phyloP scores from a whole-genome alignment of 305 asterid species.

The Caryopteris hybrid region DNA sequence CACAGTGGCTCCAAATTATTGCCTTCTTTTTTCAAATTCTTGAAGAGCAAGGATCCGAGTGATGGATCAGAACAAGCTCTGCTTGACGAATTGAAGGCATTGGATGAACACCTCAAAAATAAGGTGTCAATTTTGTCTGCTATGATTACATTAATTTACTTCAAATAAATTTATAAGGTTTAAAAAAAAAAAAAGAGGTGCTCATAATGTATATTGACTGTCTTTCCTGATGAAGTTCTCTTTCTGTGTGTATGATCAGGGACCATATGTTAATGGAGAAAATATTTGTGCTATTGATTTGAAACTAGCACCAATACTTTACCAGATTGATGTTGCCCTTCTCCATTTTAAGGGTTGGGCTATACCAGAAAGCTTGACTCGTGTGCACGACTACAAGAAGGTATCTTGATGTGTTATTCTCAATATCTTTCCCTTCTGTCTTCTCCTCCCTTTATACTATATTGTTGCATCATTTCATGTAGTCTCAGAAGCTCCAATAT shows the following conservation, averaged over 20 bases:
- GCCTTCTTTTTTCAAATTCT: background rate
- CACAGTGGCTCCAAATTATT: background rate
- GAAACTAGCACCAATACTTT: constrained; percentile 65
- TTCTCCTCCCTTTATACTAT: no score
- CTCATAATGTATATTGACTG: no score
- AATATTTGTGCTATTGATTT: constrained; percentile 64
- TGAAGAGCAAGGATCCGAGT: background rate
- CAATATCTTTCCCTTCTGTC: no score
- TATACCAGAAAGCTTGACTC: constrained; percentile 54
- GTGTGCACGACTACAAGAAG: constrained; percentile 49
- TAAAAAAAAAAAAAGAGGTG: no score
- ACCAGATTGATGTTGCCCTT: constrained; percentile 63
- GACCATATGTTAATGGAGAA: constrained; percentile 61
- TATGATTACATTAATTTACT: no score
- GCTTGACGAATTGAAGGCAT: background rate
- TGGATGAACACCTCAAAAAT: background rate
- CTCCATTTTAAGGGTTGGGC: constrained; percentile 66
- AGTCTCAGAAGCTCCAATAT: no score
- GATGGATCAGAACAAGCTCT: background rate
- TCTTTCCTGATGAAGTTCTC: background rate
- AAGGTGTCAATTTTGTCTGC: background rate
- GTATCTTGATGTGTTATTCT: constrained; percentile 22
- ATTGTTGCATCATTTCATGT: no score
- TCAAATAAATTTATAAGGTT: background rate
- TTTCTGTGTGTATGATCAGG: constrained; percentile 29